Conservation (phyloP, 2,329 filamentous ascomycete genomes). For the Ceratocystis destructans region DNA sequence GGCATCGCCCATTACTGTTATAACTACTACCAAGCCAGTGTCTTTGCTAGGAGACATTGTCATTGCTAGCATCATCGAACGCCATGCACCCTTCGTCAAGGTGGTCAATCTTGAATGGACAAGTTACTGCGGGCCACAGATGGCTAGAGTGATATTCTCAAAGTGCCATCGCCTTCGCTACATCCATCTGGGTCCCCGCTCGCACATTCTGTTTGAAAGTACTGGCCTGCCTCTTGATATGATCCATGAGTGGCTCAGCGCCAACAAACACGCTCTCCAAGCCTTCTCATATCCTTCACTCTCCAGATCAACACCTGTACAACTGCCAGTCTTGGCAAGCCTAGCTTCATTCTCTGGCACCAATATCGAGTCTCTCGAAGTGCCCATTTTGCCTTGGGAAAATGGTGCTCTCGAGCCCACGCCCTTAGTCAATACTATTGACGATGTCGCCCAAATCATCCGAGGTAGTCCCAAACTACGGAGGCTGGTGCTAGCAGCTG, state of each 20-base stretch:
- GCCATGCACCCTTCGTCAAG: neutral
- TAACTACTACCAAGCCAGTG: neutral
- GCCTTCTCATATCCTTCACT: neutral
- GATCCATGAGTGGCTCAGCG: neutral
- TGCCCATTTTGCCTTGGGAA: neutral
- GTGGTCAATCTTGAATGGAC: neutral
- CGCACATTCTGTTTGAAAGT: neutral
- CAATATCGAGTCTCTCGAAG: slow-evolving; percentile 1
- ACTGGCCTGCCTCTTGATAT: neutral
- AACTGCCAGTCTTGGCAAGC: neutral
- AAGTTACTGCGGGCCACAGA: neutral
- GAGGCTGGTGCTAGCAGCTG: neutral
- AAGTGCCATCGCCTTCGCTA: neutral
- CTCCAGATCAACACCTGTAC: neutral
- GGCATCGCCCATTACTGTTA: neutral
- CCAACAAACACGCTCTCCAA: neutral
- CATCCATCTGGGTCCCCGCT: neutral
- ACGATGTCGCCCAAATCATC: neutral
- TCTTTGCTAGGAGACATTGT: neutral
- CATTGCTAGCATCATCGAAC: neutral
- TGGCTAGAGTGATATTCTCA: neutral
- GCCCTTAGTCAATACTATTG: neutral
- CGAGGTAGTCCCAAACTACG: neutral
- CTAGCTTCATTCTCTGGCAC: neutral
- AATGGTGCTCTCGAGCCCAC: neutral